phyloP scores from a whole-genome alignment of 2,329 filamentous ascomycete species.

The Ceratocystis papillata region DNA sequence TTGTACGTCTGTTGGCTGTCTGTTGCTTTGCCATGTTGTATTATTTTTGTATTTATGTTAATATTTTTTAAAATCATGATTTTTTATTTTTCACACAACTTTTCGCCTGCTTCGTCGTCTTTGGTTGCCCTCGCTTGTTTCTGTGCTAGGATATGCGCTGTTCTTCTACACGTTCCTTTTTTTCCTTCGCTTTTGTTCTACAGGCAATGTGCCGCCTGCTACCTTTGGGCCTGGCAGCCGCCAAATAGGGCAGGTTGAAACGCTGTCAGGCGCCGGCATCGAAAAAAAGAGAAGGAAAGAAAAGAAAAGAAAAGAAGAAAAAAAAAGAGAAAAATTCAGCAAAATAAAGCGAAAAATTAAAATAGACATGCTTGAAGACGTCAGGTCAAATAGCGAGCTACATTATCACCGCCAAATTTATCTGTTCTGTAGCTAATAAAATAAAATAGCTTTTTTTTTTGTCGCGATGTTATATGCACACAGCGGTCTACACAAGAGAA shows the following conservation, averaged over 20 bases:
- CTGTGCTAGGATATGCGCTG: conserved; percentile 9
- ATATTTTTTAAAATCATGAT: no score
- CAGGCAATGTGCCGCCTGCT: not conserved
- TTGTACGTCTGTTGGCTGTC: not conserved
- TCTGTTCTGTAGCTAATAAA: no score
- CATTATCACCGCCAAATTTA: no score
- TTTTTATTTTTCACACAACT: not conserved
- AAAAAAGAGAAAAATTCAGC: not conserved
- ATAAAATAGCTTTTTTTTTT: no score
- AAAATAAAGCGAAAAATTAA: not conserved
- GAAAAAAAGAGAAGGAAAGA: not conserved
- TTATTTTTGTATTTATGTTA: no score
- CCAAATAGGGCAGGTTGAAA: conserved; percentile 12
- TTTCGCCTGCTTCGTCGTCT: not conserved
- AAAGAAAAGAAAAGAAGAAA: not conserved
- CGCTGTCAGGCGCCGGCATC: conserved; percentile 2
- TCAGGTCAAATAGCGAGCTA: no score
- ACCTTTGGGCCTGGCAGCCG: not conserved
- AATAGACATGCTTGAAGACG: not conserved
- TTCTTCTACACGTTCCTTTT: conserved; percentile 11
- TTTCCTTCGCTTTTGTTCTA: not conserved
- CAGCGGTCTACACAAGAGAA: no score
- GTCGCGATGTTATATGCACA: no score
- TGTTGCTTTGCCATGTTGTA: not conserved
- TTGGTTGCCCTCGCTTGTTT: not conserved